Percentiles rank a stretch among this genome's conserved stretches.
phyloP scores from a whole-genome alignment of 1,139 yeast species.

The Kurtzmaniella natalensis region DNA sequence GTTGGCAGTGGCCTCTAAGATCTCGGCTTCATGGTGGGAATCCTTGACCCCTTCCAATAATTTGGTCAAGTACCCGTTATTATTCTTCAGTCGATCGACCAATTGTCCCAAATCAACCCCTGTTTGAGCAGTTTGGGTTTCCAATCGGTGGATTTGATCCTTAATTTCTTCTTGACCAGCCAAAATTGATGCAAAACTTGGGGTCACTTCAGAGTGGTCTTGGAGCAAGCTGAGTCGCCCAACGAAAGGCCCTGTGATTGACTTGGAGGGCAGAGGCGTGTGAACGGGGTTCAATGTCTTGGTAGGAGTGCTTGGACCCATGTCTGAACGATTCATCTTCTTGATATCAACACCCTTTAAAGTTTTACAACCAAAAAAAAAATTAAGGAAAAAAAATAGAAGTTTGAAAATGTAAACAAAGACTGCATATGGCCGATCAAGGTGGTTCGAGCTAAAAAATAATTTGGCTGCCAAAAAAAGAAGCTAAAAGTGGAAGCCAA shows the following conservation, averaged over 20 bases:
- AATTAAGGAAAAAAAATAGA: not conserved
- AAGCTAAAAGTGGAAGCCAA: too few species aligned
- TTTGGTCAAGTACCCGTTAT: slow-evolving; percentile 35
- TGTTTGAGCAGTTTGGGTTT: slow-evolving; percentile 32
- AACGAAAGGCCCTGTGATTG: slow-evolving; percentile 10
- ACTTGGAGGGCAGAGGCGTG: slow-evolving; percentile 26
- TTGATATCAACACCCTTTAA: too few species aligned
- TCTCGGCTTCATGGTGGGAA: not conserved
- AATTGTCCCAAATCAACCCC: slow-evolving; percentile 34
- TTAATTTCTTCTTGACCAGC: slow-evolving; percentile 24
- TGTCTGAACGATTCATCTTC: not conserved
- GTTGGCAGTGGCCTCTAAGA: not conserved
- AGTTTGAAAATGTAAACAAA: not conserved
- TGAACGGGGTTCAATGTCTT: slow-evolving; percentile 19
- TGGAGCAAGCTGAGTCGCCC: slow-evolving; percentile 27
- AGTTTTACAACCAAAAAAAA: too few species aligned
- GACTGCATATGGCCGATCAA: too few species aligned
- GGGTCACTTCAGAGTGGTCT: slow-evolving; percentile 25
- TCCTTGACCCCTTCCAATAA: slow-evolving; percentile 17
- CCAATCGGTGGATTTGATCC: slow-evolving; percentile 28
- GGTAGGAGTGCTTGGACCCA: slow-evolving; percentile 9
- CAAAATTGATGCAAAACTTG: slow-evolving; percentile 28
- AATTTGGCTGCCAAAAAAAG: too few species aligned
- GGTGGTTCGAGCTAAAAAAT: too few species aligned
- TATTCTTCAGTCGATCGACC: slow-evolving; percentile 38